Evolutionary conservation across 768 basidiomycete genomes (phyloP).

Genomic region (Trametes sanguinea): DNA sequence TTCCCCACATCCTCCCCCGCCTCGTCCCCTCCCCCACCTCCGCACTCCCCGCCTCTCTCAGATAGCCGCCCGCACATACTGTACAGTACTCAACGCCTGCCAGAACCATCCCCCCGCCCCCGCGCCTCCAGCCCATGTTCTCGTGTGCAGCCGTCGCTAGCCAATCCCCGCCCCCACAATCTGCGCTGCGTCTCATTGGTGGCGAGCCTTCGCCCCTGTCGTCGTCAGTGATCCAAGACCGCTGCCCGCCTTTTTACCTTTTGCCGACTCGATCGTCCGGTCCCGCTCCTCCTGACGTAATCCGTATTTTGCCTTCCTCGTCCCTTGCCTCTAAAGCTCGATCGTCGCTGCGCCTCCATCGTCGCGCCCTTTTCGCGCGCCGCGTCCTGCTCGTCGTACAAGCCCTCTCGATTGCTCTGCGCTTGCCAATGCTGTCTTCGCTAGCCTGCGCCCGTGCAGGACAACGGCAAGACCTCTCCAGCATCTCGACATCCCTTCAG

Average conservation of each 20-base stretch:
- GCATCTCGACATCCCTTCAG: not conserved
- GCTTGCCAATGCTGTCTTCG: not conserved
- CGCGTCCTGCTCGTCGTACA: not conserved
- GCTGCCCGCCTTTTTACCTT: constrained; percentile 10
- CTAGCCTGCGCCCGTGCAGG: not conserved
- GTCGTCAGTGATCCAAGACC: constrained; percentile 1
- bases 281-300: constrained; percentile 12
- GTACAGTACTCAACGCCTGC: constrained; percentile 13
- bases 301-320: constrained; percentile 8
- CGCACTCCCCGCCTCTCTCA: not conserved
- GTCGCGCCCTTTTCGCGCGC: not conserved
- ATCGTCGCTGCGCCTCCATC: constrained; percentile 12
- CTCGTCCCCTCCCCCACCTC: not conserved
- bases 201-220: constrained; percentile 1
- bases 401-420: too few relatives aligned
- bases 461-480: not conserved
- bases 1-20: constrained; percentile 17
- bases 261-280: constrained; percentile 12
- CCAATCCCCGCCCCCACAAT: constrained; percentile 5
- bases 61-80: not conserved
- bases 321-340: constrained; percentile 10
- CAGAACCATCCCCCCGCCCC: not conserved
- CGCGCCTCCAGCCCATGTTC: not conserved
- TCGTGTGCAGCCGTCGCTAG: not conserved
- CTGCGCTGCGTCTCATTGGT: not conserved